These are phyloP conservation scores for Chionographis japonica DNA, from an alignment of 106 monocot species.

Conservation along the genomic window DNA sequence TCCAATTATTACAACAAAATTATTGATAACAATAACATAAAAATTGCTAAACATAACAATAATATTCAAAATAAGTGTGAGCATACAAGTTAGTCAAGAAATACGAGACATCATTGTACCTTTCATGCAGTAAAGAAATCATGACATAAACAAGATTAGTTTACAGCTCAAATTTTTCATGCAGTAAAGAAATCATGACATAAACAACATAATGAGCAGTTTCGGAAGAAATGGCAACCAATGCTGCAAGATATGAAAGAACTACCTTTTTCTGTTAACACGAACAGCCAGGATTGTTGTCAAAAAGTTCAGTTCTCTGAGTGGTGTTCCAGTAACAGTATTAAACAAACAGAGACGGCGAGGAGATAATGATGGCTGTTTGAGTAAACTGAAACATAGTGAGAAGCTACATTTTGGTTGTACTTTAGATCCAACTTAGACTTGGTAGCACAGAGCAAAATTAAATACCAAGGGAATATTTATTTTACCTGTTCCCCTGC, in stretches of 20 bases:
- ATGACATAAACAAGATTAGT: no score
- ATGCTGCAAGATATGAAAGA: background rate
- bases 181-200: background rate
- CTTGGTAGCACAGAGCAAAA: background rate
- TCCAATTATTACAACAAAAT: no score
- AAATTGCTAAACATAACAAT: no score
- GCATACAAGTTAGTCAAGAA: no score
- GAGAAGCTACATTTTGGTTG: background rate
- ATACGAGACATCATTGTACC: no score
- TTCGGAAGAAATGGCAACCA: background rate
- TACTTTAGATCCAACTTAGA: background rate
- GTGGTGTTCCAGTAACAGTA: slow-evolving; percentile 39
- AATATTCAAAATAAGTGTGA: no score
- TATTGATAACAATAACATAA: no score
- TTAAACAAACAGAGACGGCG: slow-evolving; percentile 82
- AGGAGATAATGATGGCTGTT: slow-evolving; percentile 86
- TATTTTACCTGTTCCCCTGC: slow-evolving; percentile 81
- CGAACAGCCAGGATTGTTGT: slow-evolving; percentile 87
- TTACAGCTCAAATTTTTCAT: no score
- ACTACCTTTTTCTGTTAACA: slow-evolving; percentile 75
- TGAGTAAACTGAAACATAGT: slow-evolving; percentile 8
- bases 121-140: no score
- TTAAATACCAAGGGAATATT: background rate
- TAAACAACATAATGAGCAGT: background rate
- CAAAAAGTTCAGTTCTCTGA: slow-evolving; percentile 82